phyloP scores from a whole-genome alignment of 192 early-diverging fungal genomes.

The Gigaspora rosea region DNA sequence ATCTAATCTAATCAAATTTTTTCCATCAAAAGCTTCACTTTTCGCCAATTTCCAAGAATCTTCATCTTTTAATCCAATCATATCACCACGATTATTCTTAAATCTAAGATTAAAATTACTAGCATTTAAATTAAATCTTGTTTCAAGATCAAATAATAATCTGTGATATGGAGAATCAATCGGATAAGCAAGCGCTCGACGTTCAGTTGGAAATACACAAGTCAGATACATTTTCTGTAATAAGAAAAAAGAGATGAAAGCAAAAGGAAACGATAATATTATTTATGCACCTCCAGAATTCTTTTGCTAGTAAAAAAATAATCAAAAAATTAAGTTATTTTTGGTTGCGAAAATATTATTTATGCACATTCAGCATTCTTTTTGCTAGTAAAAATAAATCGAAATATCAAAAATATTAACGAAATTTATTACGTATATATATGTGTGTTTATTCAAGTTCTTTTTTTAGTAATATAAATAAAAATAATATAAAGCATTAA shows the following conservation, averaged over 20 bases:
- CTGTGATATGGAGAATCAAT: background rate
- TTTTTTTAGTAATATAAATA: too few relatives aligned
- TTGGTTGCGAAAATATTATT: too few relatives aligned
- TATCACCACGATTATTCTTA: background rate
- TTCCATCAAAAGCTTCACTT: background rate
- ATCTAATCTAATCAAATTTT: background rate
- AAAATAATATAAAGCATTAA: too few relatives aligned
- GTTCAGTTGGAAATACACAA: background rate
- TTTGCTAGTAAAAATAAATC: too few relatives aligned
- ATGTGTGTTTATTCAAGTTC: too few relatives aligned
- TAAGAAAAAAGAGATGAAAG: background rate
- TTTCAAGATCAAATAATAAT: background rate
- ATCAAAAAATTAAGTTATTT: too few relatives aligned
- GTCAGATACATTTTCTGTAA: background rate
- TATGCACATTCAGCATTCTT: too few relatives aligned
- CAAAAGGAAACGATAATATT: too few relatives aligned
- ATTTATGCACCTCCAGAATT: too few relatives aligned
- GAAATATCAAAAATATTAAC: too few relatives aligned
- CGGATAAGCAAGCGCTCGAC: background rate
- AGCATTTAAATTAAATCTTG: background rate
- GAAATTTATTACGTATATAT: too few relatives aligned
- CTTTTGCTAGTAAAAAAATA: too few relatives aligned
- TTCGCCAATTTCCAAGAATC: background rate
- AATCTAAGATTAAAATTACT: background rate
- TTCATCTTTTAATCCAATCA: background rate